phyloP scores from a whole-genome alignment of 176 grass and related monocot species.

The Ensete glaucum region DNA sequence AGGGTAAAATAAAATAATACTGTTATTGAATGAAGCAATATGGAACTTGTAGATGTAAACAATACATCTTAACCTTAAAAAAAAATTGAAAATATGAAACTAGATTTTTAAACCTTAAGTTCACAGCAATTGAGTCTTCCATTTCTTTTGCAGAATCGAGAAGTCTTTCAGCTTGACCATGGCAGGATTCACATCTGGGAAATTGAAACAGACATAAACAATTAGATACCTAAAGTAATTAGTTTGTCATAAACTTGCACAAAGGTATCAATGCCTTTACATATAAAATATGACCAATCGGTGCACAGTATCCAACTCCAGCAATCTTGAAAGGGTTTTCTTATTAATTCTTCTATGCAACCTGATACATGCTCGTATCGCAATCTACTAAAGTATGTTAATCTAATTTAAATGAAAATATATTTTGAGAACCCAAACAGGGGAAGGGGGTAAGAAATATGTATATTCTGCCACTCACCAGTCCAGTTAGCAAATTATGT shows the following conservation, averaged over 20 bases:
- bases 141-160: conserved; percentile 97
- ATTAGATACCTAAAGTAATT: background rate
- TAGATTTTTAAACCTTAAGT: conserved; percentile 58
- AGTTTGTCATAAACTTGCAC: background rate
- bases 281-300: background rate
- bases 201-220: conserved; percentile 18
- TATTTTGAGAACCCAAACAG: too few relatives aligned
- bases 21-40: background rate
- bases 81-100: background rate
- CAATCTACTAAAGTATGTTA: too few relatives aligned
- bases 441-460: too few relatives aligned
- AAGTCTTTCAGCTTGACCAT: conserved; percentile 95
- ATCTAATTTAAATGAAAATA: too few relatives aligned
- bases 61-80: background rate
- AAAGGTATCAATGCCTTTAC: background rate
- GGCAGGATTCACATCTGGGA: conserved; percentile 88
- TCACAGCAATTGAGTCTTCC: conserved; percentile 97
- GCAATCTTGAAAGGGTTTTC: too few relatives aligned
- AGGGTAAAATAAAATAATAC: background rate
- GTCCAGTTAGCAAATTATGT: too few relatives aligned
- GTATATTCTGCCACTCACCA: too few relatives aligned
- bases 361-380: too few relatives aligned
- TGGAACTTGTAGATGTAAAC: background rate
- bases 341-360: too few relatives aligned
- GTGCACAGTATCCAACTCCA: too few relatives aligned